Percentiles rank a stretch among this genome's conserved stretches.
phyloP scores from a whole-genome alignment of 2,329 filamentous ascomycete species.

The Fusarium chaquense region DNA sequence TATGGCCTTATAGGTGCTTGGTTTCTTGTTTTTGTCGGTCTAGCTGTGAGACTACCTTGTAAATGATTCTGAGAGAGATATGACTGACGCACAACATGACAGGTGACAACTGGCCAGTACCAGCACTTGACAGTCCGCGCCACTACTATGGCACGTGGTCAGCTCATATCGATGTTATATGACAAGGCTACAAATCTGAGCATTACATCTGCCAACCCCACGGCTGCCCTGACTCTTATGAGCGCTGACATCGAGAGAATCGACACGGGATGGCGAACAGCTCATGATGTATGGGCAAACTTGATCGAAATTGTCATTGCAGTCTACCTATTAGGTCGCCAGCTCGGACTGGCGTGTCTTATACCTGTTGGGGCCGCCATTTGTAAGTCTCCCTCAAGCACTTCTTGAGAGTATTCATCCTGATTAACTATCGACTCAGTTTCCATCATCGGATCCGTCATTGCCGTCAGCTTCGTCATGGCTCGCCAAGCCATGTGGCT shows the following conservation, averaged over 20 bases:
- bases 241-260: conserved; percentile 59
- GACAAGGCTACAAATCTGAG: conserved; percentile 46
- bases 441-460: conserved; percentile 42
- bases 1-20: conserved; percentile 41
- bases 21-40: conserved; percentile 35
- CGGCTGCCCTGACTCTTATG: conserved; percentile 59
- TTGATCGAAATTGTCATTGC: conserved; percentile 58
- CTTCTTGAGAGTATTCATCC: background rate
- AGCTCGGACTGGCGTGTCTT: conserved; percentile 43
- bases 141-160: conserved; percentile 49
- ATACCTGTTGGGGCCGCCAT: conserved; percentile 36
- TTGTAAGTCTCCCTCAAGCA: background rate
- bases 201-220: conserved; percentile 50
- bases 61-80: background rate
- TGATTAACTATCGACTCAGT: conserved; percentile 15
- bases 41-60: background rate
- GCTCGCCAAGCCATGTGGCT: conserved; percentile 45
- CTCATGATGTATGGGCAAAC: conserved; percentile 58
- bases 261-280: conserved; percentile 49
- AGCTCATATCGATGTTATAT: conserved; percentile 47
- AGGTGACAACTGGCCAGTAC: conserved; percentile 29
- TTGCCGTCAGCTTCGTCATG: conserved; percentile 46
- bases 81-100: background rate
- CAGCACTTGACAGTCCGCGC: conserved; percentile 46
- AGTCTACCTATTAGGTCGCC: conserved; percentile 59